Evolutionary conservation across 768 basidiomycete genomes (phyloP), one percentile per base, ranked within the genome.

Genomic region (Hericium alpestre): DNA sequence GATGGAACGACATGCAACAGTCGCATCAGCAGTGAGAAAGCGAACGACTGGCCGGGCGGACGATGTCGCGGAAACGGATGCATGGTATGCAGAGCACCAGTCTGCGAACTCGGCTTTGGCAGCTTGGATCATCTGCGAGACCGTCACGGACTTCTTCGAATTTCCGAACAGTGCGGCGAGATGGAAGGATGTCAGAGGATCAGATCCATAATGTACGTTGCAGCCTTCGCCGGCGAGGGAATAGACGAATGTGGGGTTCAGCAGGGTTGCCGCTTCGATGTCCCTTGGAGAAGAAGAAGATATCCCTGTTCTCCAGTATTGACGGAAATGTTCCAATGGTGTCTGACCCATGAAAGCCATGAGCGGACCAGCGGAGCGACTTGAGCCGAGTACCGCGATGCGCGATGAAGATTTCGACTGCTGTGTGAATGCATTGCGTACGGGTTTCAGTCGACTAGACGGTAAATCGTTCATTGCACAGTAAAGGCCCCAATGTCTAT

Each of bases 221-320:
- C 71, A 79, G 3, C 64, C 70, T 57, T 68, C 64, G 5, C 77
- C 76, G 13, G 63, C 65, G 5, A 67, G 61, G 1, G 74, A 74
- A 60, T 74, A 77, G 0, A 70, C 69, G 52, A 79, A 79, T 0
- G 75, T 76, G 2, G 79, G 79, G 58, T 81, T 81, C 41, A 74
- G 23, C 15, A 43, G 13, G 18, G 41, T 10, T 1, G 71, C 67
- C 4, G 59, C 53, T 5, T 61, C 48, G 25, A 58, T 56, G 3
- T 66, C 54, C 7, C 58, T 60, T 1, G 57, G 50, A 22, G 61
- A 56, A 12, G 63, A 51, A 38, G 69, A 65, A 0, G 74, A 76
- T 2, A 73, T 68, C 1, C 79, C 79, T 0, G 72, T 71, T 48
- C 67, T 66, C 75, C 77, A 78, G 61, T 69, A 77, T 15, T 65